Conservation (phyloP, 148 eudicot species). For the Vaccinium macrocarpon region DNA sequence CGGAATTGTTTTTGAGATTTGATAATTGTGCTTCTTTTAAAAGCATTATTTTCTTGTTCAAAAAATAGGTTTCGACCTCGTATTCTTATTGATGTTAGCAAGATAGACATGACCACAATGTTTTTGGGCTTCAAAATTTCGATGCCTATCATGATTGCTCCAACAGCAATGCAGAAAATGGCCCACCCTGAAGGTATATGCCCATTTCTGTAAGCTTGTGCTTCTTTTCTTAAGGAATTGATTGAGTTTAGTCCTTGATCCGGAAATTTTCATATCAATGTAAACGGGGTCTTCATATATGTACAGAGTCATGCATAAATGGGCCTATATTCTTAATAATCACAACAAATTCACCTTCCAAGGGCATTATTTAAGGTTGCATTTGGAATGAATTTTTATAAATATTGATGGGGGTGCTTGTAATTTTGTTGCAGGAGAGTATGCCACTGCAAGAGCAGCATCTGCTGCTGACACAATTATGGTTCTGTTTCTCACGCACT, state of each 20-base stretch:
- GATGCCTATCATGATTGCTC: slow-evolving; percentile 97
- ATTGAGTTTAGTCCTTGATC: not conserved
- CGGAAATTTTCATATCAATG: not conserved
- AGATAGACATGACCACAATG: slow-evolving; percentile 58
- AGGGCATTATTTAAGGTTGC: no score
- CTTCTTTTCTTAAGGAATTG: not conserved
- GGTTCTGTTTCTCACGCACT: slow-evolving; percentile 37
- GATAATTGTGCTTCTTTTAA: not conserved
- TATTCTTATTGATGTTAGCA: slow-evolving; percentile 74
- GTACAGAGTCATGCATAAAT: not conserved
- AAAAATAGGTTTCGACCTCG: slow-evolving; percentile 79
- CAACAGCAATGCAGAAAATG: slow-evolving; percentile 89
- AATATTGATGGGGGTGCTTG: not conserved
- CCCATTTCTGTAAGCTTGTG: not conserved
- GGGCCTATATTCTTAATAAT: no score
- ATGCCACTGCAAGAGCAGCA: slow-evolving; percentile 85
- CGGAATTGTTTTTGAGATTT: not conserved
- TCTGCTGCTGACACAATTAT: slow-evolving; percentile 84
- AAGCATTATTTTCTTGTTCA: not conserved
- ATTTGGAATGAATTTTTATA: not conserved
- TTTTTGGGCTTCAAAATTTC: slow-evolving; percentile 77
- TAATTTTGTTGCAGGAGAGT: slow-evolving; percentile 56
- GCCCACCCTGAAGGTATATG: slow-evolving; percentile 82
- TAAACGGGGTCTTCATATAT: no score
- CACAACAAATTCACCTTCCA: not conserved